phyloP scores from a whole-genome alignment of 257 asterid species.

The Solanum habrochaites region DNA sequence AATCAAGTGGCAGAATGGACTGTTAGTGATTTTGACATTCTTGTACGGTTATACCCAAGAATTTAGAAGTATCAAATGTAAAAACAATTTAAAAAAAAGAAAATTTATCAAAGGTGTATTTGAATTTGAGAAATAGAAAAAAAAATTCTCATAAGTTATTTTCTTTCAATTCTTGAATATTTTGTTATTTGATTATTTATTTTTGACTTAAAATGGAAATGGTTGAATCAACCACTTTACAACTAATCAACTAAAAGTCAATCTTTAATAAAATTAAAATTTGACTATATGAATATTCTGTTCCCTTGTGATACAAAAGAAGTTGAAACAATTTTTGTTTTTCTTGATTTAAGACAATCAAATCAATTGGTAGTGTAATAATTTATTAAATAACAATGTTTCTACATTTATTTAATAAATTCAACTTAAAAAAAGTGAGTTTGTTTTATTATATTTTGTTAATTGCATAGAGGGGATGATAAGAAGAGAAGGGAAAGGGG shows the following conservation, averaged over 20 bases:
- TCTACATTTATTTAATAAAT: not conserved
- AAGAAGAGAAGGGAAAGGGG: not conserved
- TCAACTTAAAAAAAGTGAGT: not conserved
- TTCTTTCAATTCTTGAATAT: not conserved
- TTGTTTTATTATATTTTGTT: not conserved
- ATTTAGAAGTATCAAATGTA: not conserved
- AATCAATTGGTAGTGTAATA: not conserved
- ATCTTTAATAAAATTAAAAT: not conserved
- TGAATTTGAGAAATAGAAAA: not conserved
- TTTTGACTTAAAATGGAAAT: not conserved
- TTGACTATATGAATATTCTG: not conserved
- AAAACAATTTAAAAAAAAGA: not conserved
- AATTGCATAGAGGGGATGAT: not conserved
- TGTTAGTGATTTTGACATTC: conserved; percentile 64
- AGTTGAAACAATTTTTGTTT: not conserved
- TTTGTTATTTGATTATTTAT: not conserved
- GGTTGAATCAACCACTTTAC: not conserved
- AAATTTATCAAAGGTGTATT: not conserved
- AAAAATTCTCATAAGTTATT: not conserved
- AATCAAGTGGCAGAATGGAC: conserved; percentile 83
- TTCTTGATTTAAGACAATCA: too few species aligned
- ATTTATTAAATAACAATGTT: not conserved
- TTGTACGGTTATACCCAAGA: conserved; percentile 13
- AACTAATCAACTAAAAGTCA: not conserved
- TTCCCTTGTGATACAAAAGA: not conserved